These are phyloP conservation scores for Hymenoscyphus infarciens DNA, from an alignment of 2,329 filamentous ascomycete species.

Conservation along the genomic window DNA sequence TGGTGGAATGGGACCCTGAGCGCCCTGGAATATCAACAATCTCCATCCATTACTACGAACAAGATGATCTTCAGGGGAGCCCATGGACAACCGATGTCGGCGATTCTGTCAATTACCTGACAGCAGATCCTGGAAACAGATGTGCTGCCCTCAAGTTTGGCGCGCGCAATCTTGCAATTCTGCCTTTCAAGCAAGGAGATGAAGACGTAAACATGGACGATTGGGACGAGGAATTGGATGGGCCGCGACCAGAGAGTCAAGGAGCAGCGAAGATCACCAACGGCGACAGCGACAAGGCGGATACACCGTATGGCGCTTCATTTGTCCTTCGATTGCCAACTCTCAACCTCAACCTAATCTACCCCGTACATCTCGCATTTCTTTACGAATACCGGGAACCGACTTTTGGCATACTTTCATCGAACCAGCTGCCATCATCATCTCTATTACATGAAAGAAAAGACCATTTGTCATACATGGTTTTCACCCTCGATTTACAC, in stretches of 20 bases:
- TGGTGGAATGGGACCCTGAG: constrained; percentile 90
- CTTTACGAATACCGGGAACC: constrained; percentile 96
- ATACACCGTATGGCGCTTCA: constrained; percentile 79
- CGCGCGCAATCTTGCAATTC: constrained; percentile 79
- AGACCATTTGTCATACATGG: constrained; percentile 84
- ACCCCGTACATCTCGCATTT: constrained; percentile 89
- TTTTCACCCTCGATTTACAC: constrained; percentile 91
- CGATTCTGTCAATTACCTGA: constrained; percentile 75
- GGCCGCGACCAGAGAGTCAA: constrained; percentile 52
- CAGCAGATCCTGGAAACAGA: constrained; percentile 84
- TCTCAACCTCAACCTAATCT: constrained; percentile 80
- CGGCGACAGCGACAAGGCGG: constrained; percentile 31
- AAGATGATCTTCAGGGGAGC: constrained; percentile 78
- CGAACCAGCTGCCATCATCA: constrained; percentile 67
- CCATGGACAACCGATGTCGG: constrained; percentile 77
- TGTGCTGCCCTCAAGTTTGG: constrained; percentile 96
- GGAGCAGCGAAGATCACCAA: constrained; percentile 35
- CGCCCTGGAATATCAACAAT: constrained; percentile 76
- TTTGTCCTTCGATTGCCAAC: constrained; percentile 90
- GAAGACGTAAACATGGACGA: constrained; percentile 90
- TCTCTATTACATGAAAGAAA: constrained; percentile 72
- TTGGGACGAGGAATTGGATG: constrained; percentile 80
- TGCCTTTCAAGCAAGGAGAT: constrained; percentile 83
- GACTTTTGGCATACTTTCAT: constrained; percentile 91
- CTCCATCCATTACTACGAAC: constrained; percentile 97